These are phyloP conservation scores for Pyrrhoderma lamaoense DNA, from an alignment of 1,284 basidiomycete genomes.

Conservation along the genomic window DNA sequence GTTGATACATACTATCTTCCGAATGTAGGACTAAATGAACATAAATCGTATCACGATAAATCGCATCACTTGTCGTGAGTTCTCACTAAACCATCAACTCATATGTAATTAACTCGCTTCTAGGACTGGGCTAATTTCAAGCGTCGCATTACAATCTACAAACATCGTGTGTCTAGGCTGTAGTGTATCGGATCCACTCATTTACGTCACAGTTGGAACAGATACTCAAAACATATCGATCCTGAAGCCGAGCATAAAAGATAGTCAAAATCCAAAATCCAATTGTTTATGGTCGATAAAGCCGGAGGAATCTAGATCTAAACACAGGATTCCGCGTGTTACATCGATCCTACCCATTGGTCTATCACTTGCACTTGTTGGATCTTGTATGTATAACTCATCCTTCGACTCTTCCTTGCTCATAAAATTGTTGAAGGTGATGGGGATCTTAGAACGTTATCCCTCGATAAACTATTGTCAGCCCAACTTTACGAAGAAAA, in stretches of 20 bases:
- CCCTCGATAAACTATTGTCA: slow-evolving; percentile 31
- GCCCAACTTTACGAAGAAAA: slow-evolving; percentile 7
- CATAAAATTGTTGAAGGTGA: slow-evolving; percentile 39
- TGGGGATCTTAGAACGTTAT: slow-evolving; percentile 41
- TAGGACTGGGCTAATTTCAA: slow-evolving; percentile 11
- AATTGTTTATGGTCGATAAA: too few relatives aligned
- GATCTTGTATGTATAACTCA: slow-evolving; percentile 55
- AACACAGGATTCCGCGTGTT: slow-evolving; percentile 22
- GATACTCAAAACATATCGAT: slow-evolving; percentile 1
- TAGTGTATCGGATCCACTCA: neutral
- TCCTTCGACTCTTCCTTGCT: neutral
- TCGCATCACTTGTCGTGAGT: slow-evolving; percentile 10
- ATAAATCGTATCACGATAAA: neutral
- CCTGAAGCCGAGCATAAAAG: neutral
- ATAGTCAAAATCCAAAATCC: too few relatives aligned
- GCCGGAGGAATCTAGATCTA: too few relatives aligned
- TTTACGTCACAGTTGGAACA: neutral
- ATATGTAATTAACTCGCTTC: neutral
- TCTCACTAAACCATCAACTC: too few relatives aligned
- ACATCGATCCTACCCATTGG: slow-evolving; percentile 53
- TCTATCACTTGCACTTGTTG: slow-evolving; percentile 47
- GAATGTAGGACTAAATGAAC: neutral
- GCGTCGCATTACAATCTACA: neutral
- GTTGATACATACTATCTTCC: slow-evolving; percentile 12
- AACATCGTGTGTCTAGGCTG: neutral